Evolutionary conservation across 768 basidiomycete genomes (phyloP).

Genomic region (Lentinula sp.): DNA sequence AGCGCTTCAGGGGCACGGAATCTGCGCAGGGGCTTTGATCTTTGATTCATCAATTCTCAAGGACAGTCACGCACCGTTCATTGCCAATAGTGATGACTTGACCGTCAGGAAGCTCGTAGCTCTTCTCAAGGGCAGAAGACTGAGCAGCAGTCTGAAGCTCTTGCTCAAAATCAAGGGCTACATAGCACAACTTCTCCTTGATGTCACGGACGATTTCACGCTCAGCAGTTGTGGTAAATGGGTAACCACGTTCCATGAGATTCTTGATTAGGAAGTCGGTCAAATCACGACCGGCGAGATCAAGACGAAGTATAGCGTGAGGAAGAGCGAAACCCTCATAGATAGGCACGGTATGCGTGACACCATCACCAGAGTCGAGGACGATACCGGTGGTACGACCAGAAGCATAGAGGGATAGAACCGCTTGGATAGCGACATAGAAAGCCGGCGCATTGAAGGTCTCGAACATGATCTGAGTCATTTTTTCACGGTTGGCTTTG

Average conservation of each 20-base stretch:
- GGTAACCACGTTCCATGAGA: slow-evolving; percentile 86
- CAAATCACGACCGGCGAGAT: slow-evolving; percentile 61
- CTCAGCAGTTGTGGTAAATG: slow-evolving; percentile 91
- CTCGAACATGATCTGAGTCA: slow-evolving; percentile 97
- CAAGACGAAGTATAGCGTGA: slow-evolving; percentile 64
- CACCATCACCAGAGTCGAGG: slow-evolving; percentile 71
- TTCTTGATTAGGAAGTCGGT: slow-evolving; percentile 70
- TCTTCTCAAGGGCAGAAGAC: slow-evolving; percentile 63
- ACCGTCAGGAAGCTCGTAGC: slow-evolving; percentile 76
- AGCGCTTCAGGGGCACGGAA: slow-evolving; percentile 93
- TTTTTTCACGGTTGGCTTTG: slow-evolving; percentile 90
- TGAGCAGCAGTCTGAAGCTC: slow-evolving; percentile 66
- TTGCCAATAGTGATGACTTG: slow-evolving; percentile 95
- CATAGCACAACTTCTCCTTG: slow-evolving; percentile 87
- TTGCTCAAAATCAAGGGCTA: slow-evolving; percentile 69
- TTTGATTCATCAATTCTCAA: slow-evolving; percentile 25
- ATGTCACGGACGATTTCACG: slow-evolving; percentile 94
- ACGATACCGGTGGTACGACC: slow-evolving; percentile 72
- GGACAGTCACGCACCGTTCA: slow-evolving; percentile 49
- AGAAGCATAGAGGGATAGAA: slow-evolving; percentile 72
- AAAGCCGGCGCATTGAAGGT: slow-evolving; percentile 92
- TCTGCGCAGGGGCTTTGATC: slow-evolving; percentile 41
- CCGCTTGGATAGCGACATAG: slow-evolving; percentile 90
- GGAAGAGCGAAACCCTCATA: slow-evolving; percentile 69
- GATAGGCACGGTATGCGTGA: slow-evolving; percentile 66